phyloP scores from a whole-genome alignment of 2,329 filamentous ascomycete species.

The Xylariaceae sp. region DNA sequence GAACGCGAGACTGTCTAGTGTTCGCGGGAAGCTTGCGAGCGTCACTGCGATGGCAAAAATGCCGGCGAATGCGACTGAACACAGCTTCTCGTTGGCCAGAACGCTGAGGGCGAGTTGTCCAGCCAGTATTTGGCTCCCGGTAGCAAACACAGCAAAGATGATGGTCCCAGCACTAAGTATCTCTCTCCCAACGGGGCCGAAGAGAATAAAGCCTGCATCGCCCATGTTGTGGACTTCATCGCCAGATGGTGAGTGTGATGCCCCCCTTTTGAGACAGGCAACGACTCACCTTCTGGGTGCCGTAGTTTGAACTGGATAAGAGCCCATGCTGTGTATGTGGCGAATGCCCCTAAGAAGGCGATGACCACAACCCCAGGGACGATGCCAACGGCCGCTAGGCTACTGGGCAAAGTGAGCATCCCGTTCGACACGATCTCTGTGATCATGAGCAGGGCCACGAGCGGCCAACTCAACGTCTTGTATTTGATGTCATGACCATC shows the following conservation, averaged over 20 bases:
- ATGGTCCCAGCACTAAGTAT: conserved; percentile 45
- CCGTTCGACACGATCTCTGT: conserved; percentile 50
- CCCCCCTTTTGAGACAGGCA: conserved; percentile 22
- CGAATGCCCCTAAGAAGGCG: conserved; percentile 45
- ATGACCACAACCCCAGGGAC: conserved; percentile 49
- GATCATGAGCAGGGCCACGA: conserved; percentile 48
- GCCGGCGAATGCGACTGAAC: conserved; percentile 45
- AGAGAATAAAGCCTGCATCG: conserved; percentile 49
- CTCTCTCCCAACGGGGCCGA: conserved; percentile 46
- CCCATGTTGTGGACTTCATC: conserved; percentile 50
- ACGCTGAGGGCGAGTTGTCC: conserved; percentile 45
- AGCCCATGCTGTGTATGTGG: conserved; percentile 45
- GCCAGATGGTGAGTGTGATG: conserved; percentile 12
- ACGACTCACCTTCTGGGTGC: conserved; percentile 41
- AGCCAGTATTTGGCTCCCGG: conserved; percentile 36
- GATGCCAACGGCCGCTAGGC: conserved; percentile 46
- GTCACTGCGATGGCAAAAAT: conserved; percentile 46
- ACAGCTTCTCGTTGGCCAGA: conserved; percentile 41
- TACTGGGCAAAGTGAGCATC: conserved; percentile 49
- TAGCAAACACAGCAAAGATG: conserved; percentile 44
- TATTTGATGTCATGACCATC: too few relatives aligned
- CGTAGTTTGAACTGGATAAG: conserved; percentile 49
- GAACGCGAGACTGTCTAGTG: conserved; percentile 45
- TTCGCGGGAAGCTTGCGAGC: conserved; percentile 44
- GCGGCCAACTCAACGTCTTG: too few relatives aligned